Base-by-base conservation (phyloP, 208 protist species). In the Blechomonas ayalai region DNA sequence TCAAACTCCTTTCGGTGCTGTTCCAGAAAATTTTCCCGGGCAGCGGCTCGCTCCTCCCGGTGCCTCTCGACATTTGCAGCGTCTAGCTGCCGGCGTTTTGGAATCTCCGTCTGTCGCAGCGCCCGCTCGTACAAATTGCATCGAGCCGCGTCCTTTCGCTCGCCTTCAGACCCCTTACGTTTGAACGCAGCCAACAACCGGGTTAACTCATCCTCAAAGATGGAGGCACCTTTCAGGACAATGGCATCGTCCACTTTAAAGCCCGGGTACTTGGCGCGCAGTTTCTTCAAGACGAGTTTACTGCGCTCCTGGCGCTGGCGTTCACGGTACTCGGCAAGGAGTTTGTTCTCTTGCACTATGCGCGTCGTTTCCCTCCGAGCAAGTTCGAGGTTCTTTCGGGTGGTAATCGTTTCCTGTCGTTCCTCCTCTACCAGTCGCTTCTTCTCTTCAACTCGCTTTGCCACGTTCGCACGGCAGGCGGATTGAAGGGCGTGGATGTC, bases 1-100 rank as follows among this genome's bases (percentile, higher is more conserved):
- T 93, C 80, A 58, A 76, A 90, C 59, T 93, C 78, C 35, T 71
- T 64, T 31, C 76, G 73, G 57, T 93, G 84, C 61, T 90, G 67
- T 5, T 57, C 61, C 9, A 90, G 67, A 45, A 70, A 80, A 34
- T 90, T 90, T 20, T 67, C 68, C 3, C 73, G 68, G 5, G 68
- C 72, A 13, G 60, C 67, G 2, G 58, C 64, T 18, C 69, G 56
- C 52, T 89, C 74, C 3, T 64, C 77, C 3, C 64, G 61, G 55
- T 68, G 62, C 41, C 59, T 39, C 44, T 82, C 77, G 4, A 59
- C 67, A 38, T 87, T 72, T 23, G 37, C 48, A 9, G 45, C 54
- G 31, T 87, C 67, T 44, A 72, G 37, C 32, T 53, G 67, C 40
- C 70, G 73, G 42, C 76, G 73, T 37, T 71, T 74, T 0, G 84